Percentiles rank a stretch among this genome's conserved stretches.
Evolutionary conservation across 805 yeast genomes (phyloP).

Genomic region (Schwanniomyces sp.): DNA sequence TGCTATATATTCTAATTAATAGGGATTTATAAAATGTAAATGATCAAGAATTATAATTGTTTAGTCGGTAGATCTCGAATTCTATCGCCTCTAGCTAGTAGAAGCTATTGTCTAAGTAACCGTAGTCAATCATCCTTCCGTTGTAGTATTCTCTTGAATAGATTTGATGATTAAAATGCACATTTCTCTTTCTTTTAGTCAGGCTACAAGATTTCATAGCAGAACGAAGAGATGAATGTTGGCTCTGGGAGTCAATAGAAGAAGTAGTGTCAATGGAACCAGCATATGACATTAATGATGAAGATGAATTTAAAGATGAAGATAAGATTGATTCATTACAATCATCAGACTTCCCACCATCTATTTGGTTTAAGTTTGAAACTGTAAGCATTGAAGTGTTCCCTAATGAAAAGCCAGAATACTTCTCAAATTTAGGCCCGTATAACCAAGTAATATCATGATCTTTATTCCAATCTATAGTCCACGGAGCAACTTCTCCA

Average conservation of each 20-base stretch:
- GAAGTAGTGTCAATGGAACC: background rate
- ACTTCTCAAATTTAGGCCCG: slow-evolving; percentile 42
- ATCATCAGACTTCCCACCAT: background rate
- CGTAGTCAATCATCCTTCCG: slow-evolving; percentile 44
- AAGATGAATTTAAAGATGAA: background rate
- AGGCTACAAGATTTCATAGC: slow-evolving; percentile 2
- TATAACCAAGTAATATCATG: slow-evolving; percentile 56
- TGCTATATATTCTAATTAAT: background rate
- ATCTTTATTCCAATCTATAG: slow-evolving; percentile 54
- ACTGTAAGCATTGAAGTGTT: background rate
- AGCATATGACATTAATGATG: background rate
- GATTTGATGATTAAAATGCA: slow-evolving; percentile 42
- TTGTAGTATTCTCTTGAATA: slow-evolving; percentile 47
- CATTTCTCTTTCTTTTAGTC: slow-evolving; percentile 23
- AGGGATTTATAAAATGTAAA: background rate
- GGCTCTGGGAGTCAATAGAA: background rate
- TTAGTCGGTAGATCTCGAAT: background rate
- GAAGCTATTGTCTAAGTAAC: slow-evolving; percentile 37
- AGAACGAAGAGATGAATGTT: background rate
- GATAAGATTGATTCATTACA: background rate
- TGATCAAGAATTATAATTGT: background rate
- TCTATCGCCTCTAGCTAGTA: background rate
- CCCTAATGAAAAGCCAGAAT: background rate
- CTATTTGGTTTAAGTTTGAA: background rate
- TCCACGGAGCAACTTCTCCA: slow-evolving; percentile 37